phyloP scores from a whole-genome alignment of 352 stramenopile species.

The Phytophthora multivora region DNA sequence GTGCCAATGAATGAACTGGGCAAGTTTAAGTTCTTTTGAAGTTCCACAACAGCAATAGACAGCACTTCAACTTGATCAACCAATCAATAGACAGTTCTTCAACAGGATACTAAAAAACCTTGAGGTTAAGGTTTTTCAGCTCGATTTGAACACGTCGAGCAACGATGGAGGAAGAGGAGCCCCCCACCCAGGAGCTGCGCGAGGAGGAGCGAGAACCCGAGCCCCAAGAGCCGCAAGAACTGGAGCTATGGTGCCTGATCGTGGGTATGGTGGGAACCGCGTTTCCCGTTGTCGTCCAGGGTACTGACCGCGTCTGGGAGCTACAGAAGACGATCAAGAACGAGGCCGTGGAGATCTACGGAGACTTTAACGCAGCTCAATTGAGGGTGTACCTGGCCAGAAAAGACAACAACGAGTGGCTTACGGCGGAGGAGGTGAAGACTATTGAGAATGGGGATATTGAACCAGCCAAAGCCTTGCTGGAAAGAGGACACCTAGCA shows the following conservation, averaged over 20 bases:
- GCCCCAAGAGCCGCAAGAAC: conserved; percentile 5
- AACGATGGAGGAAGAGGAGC: conserved; percentile 11
- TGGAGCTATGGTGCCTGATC: conserved; percentile 35
- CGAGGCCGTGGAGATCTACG: conserved; percentile 31
- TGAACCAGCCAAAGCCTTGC: conserved; percentile 4
- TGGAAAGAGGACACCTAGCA: conserved; percentile 22
- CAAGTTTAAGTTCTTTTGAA: conserved; percentile 36
- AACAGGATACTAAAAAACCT: conserved; percentile 3
- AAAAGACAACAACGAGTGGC: conserved; percentile 22
- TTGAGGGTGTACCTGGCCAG: conserved; percentile 25
- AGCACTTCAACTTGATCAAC: too few species aligned
- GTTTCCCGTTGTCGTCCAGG: conserved; percentile 25
- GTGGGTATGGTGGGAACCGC: conserved; percentile 34
- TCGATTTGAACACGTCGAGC: conserved; percentile 8
- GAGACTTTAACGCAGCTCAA: conserved; percentile 31
- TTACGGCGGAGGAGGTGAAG: conserved; percentile 18
- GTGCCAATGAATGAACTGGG: conserved; percentile 42
- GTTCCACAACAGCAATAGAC: too few species aligned
- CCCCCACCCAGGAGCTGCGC: conserved; percentile 1
- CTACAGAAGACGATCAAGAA: conserved; percentile 35
- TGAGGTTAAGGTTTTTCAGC: not conserved
- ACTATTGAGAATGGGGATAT: conserved; percentile 25
- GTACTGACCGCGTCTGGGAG: conserved; percentile 29
- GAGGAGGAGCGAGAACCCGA: conserved; percentile 9
- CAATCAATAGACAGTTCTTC: too few species aligned